Base-by-base conservation (phyloP, 306 rosid species). In the Carpinus viminea region DNA sequence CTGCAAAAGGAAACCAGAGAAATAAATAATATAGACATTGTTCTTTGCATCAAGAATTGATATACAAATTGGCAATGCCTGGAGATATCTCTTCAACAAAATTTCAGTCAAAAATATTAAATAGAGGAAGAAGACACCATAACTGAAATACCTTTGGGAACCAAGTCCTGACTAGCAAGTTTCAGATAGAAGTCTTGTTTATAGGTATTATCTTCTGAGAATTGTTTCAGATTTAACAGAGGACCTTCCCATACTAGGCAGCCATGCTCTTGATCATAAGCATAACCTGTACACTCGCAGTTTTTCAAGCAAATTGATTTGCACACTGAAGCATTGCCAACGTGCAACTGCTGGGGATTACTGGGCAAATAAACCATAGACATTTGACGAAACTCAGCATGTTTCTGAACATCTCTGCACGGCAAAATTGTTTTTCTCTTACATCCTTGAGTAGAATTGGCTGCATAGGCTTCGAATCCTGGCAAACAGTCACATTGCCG, bases 231-330 rank as follows among this genome's bases (percentile, higher is more conserved):
- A 59, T 12, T 31, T 1, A 16, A 26, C 1, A 80, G 7, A 0
- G 1, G 34, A 26, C 7, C 74, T 57, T 0, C 3, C 84, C 82
- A 84, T 4, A 80, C 36, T 1, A n/a, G 6, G 59, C 84, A 84
- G 46, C 1, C 10, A 31, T 52, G 0, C 0, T 2, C 4, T 6
- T 11, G 3, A 12, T 68, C 10, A 56, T 73, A 84, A 51, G 74
- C 74, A 31, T 76, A 84, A 52, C 57, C 83, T 0, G 26, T 18
- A 53, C 83, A 73, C 26, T 71, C 45, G 16, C 83, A 83, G 6
- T 5, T 70, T 8, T 4, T 46, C 0, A 21, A 71, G 56, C 86
- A 79, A 51, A 4, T 0, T 8, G 21, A 51, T 62, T n/a, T 3
- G 57, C 80, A 80, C n/a, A 0, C 31, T n/a, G 0, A 0, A 1